Percentiles rank a stretch among this genome's conserved stretches.
Conservation (phyloP, 1,284 basidiomycete species). For the Leccinum fallax region DNA sequence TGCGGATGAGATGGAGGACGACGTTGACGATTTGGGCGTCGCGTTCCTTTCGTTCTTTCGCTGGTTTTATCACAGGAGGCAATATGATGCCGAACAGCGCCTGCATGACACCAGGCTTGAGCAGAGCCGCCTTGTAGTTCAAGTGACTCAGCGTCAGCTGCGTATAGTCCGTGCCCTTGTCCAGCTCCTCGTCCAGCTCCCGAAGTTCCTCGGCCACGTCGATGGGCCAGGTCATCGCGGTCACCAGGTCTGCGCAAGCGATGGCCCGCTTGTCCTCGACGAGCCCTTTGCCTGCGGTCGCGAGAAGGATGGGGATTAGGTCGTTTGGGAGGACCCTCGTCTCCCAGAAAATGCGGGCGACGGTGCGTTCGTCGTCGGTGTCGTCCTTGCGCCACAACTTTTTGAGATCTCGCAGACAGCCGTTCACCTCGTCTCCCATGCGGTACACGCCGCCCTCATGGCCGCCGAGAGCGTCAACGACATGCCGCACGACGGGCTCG, state of each 20-base stretch:
- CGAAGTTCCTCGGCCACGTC: conserved; percentile 90
- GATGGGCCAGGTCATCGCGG: conserved; percentile 97
- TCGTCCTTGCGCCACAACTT: conserved; percentile 95
- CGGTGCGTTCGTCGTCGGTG: conserved; percentile 90
- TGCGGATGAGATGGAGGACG: conserved; percentile 87
- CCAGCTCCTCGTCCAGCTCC: conserved; percentile 80
- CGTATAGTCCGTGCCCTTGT: conserved; percentile 84
- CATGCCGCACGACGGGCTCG: conserved; percentile 65
- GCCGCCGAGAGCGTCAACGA: conserved; percentile 77
- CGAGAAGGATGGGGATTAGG: conserved; percentile 81
- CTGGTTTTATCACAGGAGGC: conserved; percentile 64
- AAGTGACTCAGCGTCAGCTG: conserved; percentile 79
- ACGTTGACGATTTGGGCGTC: conserved; percentile 88
- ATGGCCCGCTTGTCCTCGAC: conserved; percentile 86
- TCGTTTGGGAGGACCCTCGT: conserved; percentile 83
- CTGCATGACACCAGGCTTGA: conserved; percentile 66
- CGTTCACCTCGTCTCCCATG: conserved; percentile 81
- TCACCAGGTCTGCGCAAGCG: conserved; percentile 85
- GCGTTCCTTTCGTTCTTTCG: conserved; percentile 69
- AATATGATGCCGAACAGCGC: conserved; percentile 71
- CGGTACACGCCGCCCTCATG: conserved; percentile 71
- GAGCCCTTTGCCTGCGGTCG: conserved; percentile 74
- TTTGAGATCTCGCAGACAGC: conserved; percentile 92
- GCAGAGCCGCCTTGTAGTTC: conserved; percentile 81
- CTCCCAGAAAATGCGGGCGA: conserved; percentile 88